Percentiles rank a stretch among this genome's conserved stretches.
These are phyloP conservation scores for Haberlea rhodopensis DNA, from an alignment of 257 asterid genomes.

Conservation along the genomic window DNA sequence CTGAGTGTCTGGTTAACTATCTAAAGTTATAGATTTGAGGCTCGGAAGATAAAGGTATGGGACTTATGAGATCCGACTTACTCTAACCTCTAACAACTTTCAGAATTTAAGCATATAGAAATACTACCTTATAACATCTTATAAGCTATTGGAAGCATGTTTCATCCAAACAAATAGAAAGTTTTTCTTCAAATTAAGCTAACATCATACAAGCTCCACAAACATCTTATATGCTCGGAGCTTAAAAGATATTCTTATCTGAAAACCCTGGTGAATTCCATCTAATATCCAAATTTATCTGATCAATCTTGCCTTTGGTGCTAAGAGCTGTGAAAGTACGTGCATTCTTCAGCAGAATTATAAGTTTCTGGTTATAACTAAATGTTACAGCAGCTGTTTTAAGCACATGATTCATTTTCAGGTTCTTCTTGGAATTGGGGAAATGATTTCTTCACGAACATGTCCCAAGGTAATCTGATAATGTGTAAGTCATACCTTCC, in stretches of 20 bases:
- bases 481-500: conserved; percentile 15
- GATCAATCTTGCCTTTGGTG: neutral
- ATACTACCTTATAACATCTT: no score
- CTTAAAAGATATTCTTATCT: neutral
- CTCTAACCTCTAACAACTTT: neutral
- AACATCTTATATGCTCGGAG: no score
- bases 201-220: no score
- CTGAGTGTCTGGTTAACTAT: no score
- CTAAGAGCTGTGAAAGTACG: neutral
- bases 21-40: no score
- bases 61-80: no score
- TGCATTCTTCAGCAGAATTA: neutral
- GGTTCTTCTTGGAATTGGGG: conserved; percentile 91
- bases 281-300: neutral
- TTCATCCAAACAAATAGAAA: no score
- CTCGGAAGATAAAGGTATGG: no score
- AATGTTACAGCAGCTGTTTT: neutral
- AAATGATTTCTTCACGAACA: conserved; percentile 64
- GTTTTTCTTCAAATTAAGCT: no score
- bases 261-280: neutral
- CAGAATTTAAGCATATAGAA: no score
- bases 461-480: conserved; percentile 72
- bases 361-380: neutral
- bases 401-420: conserved; percentile 32
- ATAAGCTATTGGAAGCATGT: no score